Evolutionary conservation across 2,329 filamentous ascomycete genomes (phyloP).

Genomic region (Claviceps spartinae): DNA sequence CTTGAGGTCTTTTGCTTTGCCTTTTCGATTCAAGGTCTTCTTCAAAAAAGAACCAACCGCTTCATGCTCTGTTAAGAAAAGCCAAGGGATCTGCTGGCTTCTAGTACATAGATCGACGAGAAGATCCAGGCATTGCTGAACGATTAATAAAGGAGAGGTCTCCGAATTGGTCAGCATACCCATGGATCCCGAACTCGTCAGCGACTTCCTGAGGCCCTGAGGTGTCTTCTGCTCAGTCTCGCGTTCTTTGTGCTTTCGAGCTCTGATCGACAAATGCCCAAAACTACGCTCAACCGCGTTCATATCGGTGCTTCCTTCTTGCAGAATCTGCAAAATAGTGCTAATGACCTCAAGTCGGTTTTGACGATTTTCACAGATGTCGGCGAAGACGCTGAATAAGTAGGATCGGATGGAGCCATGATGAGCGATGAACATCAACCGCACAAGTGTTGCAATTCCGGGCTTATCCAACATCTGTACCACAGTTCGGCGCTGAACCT

Average conservation of each 20-base stretch:
- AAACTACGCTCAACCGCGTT: conserved; percentile 92
- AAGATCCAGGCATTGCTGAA: conserved; percentile 85
- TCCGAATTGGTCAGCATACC: conserved; percentile 55
- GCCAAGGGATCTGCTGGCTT: conserved; percentile 75
- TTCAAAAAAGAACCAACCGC: conserved; percentile 60
- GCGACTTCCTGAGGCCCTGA: conserved; percentile 61
- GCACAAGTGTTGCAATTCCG: conserved; percentile 85
- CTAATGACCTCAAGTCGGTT: conserved; percentile 90
- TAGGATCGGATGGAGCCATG: conserved; percentile 74
- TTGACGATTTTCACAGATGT: conserved; percentile 92
- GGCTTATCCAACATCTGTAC: conserved; percentile 96
- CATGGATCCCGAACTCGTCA: conserved; percentile 42
- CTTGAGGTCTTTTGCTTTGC: conserved; percentile 75
- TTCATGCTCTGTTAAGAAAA: conserved; percentile 93
- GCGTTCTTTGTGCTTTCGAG: conserved; percentile 62
- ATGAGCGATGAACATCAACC: conserved; percentile 96
- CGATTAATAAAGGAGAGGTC: conserved; percentile 84
- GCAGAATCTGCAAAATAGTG: conserved; percentile 80
- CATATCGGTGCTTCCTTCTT: conserved; percentile 89
- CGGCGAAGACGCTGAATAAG: conserved; percentile 75
- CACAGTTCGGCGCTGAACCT: conserved; percentile 63
- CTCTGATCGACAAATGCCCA: conserved; percentile 78
- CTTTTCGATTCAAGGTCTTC: conserved; percentile 64
- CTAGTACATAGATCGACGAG: conserved; percentile 72
- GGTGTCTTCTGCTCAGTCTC: conserved; percentile 57